Conservation (phyloP, 1,284 basidiomycete genomes). For the Veloboletus limbatus region DNA sequence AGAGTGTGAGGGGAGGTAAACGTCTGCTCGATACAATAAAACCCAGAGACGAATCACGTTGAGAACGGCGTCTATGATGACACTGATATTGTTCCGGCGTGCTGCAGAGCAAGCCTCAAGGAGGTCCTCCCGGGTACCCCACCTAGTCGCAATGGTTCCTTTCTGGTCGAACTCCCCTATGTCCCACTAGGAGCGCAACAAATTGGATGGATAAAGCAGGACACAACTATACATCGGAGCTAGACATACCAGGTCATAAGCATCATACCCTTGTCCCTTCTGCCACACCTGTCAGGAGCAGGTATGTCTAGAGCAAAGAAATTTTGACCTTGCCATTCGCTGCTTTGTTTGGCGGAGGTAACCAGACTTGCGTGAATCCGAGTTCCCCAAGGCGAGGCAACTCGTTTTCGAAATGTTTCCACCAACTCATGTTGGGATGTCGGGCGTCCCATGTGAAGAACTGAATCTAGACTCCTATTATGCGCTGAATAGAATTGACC, state of each 20-base stretch:
- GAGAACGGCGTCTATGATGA: slow-evolving; percentile 75
- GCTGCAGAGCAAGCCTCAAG: slow-evolving; percentile 63
- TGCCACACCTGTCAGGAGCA: slow-evolving; percentile 29
- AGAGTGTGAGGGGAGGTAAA: slow-evolving; percentile 6
- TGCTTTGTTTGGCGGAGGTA: slow-evolving; percentile 75
- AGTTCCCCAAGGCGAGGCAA: slow-evolving; percentile 67
- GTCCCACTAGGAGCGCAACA: slow-evolving; percentile 61
- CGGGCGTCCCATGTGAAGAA: slow-evolving; percentile 80
- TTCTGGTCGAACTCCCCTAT: slow-evolving; percentile 92
- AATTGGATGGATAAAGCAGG: background rate
- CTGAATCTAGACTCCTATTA: slow-evolving; percentile 53
- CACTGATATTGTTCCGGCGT: slow-evolving; percentile 55
- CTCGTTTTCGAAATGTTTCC: slow-evolving; percentile 77
- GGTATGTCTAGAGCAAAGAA: background rate
- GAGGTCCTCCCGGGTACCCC: slow-evolving; percentile 87
- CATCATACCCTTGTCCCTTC: slow-evolving; percentile 75
- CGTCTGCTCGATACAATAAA: background rate
- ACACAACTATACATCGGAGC: background rate
- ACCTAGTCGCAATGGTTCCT: slow-evolving; percentile 78
- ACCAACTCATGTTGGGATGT: slow-evolving; percentile 68
- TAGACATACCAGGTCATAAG: slow-evolving; percentile 66
- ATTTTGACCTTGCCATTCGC: slow-evolving; percentile 48
- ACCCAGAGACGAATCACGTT: slow-evolving; percentile 48
- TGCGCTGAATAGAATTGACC: background rate
- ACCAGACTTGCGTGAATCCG: slow-evolving; percentile 85